Base-by-base conservation (phyloP, 2,329 filamentous ascomycete species). In the Pseudocercospora fijiensis region DNA sequence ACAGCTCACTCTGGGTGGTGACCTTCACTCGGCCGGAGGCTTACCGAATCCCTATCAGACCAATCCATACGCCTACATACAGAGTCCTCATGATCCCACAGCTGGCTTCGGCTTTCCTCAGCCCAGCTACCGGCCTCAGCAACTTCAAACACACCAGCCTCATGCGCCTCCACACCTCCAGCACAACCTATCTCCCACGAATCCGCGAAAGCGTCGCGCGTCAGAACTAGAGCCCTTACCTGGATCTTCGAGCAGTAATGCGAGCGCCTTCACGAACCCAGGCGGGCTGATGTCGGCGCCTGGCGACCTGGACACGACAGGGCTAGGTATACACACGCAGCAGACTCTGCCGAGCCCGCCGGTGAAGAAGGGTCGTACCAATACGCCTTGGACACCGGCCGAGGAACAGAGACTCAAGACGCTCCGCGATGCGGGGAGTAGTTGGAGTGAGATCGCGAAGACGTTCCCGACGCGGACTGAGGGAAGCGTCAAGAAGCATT, bases 361-460 rank as follows among this genome's bases (percentile, higher is more conserved):
- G 1, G 86, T 87, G 53, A 99, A 98, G 82, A 97, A 97, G 82
- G 95, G 92, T 73, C 85, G 95, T 65, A 98, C 95, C n/a, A 99
- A 99, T 76, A 99, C 95, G 2, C 95, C 95, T 0, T 99, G 95
- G 95, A 97, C 93, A 1, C 91, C 94, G 2, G 90, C 90, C 33
- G 95, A 99, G 77, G 95, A 99, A 78, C 87, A 94, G 75, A 84
- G 92, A 52, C 81, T 99, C 71, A 98, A 98, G 83, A 87, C 89
- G 70, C 96, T 99, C 92, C 86, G 95, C 73, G 95, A 98, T 78
- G 86, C 89, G 0, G 93, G 94, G 10, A 93, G 90, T 72, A 96
- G 91, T 74, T 99, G 95, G 95, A 96, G 92, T 56, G 95, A 98
- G 74, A 99, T 99, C 75, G 95, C 94, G 71, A 98, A 98, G 88